Base-by-base conservation (phyloP, 805 yeast species). In the Komagataella pastoris region DNA sequence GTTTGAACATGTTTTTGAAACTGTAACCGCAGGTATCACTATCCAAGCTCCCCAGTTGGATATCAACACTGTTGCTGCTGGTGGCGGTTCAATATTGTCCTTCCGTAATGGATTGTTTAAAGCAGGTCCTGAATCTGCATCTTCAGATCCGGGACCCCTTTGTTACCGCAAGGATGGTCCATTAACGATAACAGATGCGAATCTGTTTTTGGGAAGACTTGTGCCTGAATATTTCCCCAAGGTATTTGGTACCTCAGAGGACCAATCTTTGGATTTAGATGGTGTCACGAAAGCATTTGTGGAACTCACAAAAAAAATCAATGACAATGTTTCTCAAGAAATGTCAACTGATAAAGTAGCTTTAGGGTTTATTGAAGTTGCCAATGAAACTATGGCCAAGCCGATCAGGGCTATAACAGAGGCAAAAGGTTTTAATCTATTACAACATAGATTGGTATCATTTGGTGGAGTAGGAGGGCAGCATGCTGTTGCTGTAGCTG, bases 381-480 rank as follows among this genome's bases (percentile, higher is more conserved):
- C 96, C 1, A 83, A 85, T 59, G 95, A 86, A 59, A 71, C 89
- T 1, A 88, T 88, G 96, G 85, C 93, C n/a, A 75, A 95, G 55
- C 96, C 96, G 2, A 85, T 88, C 51, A 74, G 96, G 53, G 81
- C 85, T 46, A 68, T 88, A 50, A 88, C 96, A 0, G 96, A 88
- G 62, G 87, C 91, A 1, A 86, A 81, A 60, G 96, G 96, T 3
- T 80, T 81, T 60, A 73, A 77, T 46, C 74, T 81, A 0, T 63
- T 84, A 7, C 69, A 75, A 8, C 96, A 88, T 63, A 69, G 83
- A 53, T 67, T 88, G 54, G 95, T 89, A 1, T 76, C 91, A 2
- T 88, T 88, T 67, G 96, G 96, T 48, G 96, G 96, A 49, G 95
- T 95, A 23, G 96, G 96, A 51, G 96, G 96, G 7, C 96, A 88